Conservation (phyloP, 2,329 filamentous ascomycete genomes). For the Aspergillus brunneoviolaceus region DNA sequence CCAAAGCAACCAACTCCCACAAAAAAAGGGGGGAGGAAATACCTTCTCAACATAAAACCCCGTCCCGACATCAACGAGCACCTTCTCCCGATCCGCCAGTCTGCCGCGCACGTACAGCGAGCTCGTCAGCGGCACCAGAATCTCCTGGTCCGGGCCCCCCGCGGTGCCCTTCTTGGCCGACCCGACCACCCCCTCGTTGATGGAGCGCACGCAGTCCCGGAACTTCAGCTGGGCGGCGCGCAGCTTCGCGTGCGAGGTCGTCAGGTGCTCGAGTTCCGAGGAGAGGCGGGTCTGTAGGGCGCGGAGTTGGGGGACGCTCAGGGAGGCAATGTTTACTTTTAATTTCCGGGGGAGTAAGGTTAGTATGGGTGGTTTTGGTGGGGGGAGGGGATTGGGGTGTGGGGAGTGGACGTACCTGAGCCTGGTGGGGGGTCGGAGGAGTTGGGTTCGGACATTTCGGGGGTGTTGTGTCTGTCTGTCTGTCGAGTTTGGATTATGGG, state of each 20-base stretch:
- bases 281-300: constrained; percentile 95
- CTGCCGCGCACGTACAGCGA: constrained; percentile 90
- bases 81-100: constrained; percentile 70
- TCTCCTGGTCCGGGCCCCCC: constrained; percentile 40
- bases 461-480: no score
- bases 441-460: background rate
- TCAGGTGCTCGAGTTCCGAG: constrained; percentile 92
- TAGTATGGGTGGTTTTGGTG: background rate
- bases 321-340: constrained; percentile 67
- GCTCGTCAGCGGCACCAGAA: constrained; percentile 91
- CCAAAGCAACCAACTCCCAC: background rate
- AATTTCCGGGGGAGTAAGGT: background rate
- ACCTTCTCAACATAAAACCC: constrained; percentile 96
- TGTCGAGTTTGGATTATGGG: no score
- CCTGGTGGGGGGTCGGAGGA: constrained; percentile 21
- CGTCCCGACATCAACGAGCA: constrained; percentile 89
- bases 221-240: constrained; percentile 90
- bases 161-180: constrained; percentile 35
- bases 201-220: constrained; percentile 79
- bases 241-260: constrained; percentile 83
- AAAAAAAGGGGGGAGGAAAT: constrained; percentile 5
- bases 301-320: constrained; percentile 81
- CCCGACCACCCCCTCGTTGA: constrained; percentile 58
- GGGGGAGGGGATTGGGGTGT: background rate
- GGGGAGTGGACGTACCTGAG: constrained; percentile 17